Evolutionary conservation across 345 rosid species (phyloP).

Genomic region (Heritiera littoralis): DNA sequence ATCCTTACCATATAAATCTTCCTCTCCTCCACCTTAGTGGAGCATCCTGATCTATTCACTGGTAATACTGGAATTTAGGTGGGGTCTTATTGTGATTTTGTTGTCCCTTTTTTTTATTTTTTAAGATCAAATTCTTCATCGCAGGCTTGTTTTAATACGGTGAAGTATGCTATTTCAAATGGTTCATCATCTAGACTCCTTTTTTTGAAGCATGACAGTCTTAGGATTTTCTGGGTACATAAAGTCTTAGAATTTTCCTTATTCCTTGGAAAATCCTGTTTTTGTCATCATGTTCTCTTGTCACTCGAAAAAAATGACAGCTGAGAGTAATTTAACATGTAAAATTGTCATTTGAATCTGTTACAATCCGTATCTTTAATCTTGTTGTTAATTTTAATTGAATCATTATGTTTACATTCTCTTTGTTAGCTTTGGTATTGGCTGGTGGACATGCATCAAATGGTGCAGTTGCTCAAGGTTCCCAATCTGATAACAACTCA

Average conservation of each 20-base stretch:
- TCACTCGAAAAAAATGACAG: background rate
- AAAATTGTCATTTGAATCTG: background rate
- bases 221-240: background rate
- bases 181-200: background rate
- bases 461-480: conserved; percentile 56
- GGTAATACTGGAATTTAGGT: background rate
- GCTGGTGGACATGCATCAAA: conserved; percentile 81
- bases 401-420: conserved; percentile 25
- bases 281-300: conserved; percentile 1
- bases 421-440: conserved; percentile 63
- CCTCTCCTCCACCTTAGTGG: background rate
- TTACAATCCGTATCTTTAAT: conserved; percentile 1
- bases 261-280: background rate
- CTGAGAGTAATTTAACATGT: conserved; percentile 2
- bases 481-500: conserved; percentile 68
- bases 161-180: background rate
- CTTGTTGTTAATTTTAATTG: conserved; percentile 24
- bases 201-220: background rate
- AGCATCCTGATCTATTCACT: background rate
- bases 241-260: background rate
- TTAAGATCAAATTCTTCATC: background rate
- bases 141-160: background rate
- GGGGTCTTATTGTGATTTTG: conserved; percentile 7
- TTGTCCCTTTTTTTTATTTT: background rate
- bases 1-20: background rate